Conservation (phyloP, 2,329 filamentous ascomycete genomes). For the Arthrobotrys entomopaga region DNA sequence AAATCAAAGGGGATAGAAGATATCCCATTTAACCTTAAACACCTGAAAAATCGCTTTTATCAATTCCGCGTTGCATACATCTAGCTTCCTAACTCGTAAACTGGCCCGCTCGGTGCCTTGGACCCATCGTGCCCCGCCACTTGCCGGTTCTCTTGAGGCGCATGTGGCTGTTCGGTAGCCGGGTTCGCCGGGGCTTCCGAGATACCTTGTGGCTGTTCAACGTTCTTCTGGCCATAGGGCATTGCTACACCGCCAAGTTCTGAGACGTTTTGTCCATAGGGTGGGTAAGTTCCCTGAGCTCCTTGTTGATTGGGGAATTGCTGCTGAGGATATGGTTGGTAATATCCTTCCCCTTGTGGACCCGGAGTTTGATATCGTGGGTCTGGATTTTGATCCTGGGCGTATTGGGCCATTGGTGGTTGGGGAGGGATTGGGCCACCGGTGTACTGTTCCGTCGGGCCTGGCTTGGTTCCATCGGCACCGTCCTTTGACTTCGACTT, state of each 20-base stretch:
- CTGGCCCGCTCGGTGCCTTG: constrained; percentile 44
- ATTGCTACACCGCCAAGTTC: constrained; percentile 49
- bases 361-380: constrained; percentile 33
- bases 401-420: constrained; percentile 49
- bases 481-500: constrained; percentile 4
- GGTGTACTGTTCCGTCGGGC: constrained; percentile 46
- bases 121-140: constrained; percentile 15
- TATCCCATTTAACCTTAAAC: not conserved
- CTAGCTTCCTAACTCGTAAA: constrained; percentile 49
- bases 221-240: constrained; percentile 50
- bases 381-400: constrained; percentile 4
- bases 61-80: not conserved
- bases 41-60: constrained; percentile 11
- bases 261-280: constrained; percentile 46
- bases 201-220: constrained; percentile 43
- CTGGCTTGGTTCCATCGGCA: constrained; percentile 8
- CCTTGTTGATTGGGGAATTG: constrained; percentile 19
- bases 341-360: constrained; percentile 32
- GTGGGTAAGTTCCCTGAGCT: constrained; percentile 14
- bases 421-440: constrained; percentile 52
- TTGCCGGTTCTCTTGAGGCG: constrained; percentile 22
- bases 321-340: constrained; percentile 40
- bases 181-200: constrained; percentile 40
- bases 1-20: constrained; percentile 1
- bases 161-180: constrained; percentile 21